These are phyloP conservation scores for Collybia nuda DNA, from an alignment of 768 basidiomycete genomes.

Conservation along the genomic window DNA sequence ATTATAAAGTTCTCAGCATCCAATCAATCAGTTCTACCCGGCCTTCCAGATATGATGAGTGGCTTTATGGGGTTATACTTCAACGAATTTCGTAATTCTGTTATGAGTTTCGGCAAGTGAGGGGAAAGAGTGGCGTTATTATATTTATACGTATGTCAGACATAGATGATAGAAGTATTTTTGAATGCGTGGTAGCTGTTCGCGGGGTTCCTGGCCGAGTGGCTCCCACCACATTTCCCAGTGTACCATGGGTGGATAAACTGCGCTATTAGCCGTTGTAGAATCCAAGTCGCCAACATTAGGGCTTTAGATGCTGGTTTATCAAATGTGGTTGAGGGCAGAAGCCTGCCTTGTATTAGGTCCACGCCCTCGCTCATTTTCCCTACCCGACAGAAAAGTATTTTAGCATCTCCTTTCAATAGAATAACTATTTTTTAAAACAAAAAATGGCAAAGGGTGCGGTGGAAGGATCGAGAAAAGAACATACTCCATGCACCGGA, in stretches of 20 bases:
- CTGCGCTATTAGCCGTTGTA: conserved; percentile 11
- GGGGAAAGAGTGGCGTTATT: too few relatives aligned
- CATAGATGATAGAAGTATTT: too few relatives aligned
- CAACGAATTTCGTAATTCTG: too few relatives aligned
- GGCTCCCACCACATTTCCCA: too few relatives aligned
- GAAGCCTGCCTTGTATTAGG: conserved; percentile 1
- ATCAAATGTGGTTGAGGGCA: conserved; percentile 6
- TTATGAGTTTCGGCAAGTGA: too few relatives aligned
- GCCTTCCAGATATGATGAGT: too few relatives aligned
- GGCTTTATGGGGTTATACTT: too few relatives aligned
- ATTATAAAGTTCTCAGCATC: too few relatives aligned
- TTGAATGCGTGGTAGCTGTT: too few relatives aligned
- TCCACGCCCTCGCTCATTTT: conserved; percentile 20
- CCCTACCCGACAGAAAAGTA: conserved; percentile 93
- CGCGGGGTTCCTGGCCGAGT: too few relatives aligned
- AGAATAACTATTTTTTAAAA: conserved; percentile 81
- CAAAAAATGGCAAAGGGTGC: neutral
- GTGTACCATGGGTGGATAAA: conserved; percentile 7
- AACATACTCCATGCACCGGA: conserved; percentile 78
- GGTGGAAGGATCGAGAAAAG: conserved; percentile 1
- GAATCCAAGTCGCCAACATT: conserved; percentile 16
- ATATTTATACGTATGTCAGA: too few relatives aligned
- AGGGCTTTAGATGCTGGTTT: conserved; percentile 14
- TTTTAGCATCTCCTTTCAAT: conserved; percentile 75
- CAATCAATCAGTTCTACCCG: too few relatives aligned